Base-by-base conservation (phyloP, 345 rosid species). In the Erucastrum elatum region DNA sequence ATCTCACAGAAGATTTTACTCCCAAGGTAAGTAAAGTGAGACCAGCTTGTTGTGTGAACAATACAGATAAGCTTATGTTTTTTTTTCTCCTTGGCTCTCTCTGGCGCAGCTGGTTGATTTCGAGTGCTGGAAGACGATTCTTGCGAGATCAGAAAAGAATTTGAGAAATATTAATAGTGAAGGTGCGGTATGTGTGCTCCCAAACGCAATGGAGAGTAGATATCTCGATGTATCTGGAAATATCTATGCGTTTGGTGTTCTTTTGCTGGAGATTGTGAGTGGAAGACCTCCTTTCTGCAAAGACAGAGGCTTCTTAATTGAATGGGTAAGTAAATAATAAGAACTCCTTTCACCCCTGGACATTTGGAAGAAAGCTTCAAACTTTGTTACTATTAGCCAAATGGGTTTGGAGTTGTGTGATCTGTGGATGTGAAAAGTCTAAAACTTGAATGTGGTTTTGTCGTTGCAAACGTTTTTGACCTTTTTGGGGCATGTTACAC, bases 111-210 rank as follows among this genome's bases (percentile, higher is more conserved):
- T 95, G 84, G 94, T 95, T 27, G 99, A 95, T 85, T 95, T 95
- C 62, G 99, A 91, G 61, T 90, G 97, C 80, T 95, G 99, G 99
- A 95, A 93, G 86, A 84, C 90, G 21, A 91, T 95, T 76, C 93
- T 91, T 77, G 87, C 87, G 6, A 91, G 99, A 84, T 90, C 96
- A 59, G 94, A 90, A 70, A 95, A 89, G 87, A 92, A 91, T 82
- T 82, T 93, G 4, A 90, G 91, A 37, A 80, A 93, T 74, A 82
- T 95, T 5, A 86, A 88, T 72, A 86, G 84, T 86, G 90, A 89
- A 68, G 99, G 99, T 41, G 85, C 88, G 13, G 73, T 91, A 29
- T 95, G 99, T 61, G 83, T 93, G 56, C 98, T 91, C 63, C 90
- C 93, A 30, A 88, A 83, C 74, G 90, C 90, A 58, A 66, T 95